Evolutionary conservation across 768 basidiomycete genomes (phyloP).

Genomic region (Tylopilus balloui): DNA sequence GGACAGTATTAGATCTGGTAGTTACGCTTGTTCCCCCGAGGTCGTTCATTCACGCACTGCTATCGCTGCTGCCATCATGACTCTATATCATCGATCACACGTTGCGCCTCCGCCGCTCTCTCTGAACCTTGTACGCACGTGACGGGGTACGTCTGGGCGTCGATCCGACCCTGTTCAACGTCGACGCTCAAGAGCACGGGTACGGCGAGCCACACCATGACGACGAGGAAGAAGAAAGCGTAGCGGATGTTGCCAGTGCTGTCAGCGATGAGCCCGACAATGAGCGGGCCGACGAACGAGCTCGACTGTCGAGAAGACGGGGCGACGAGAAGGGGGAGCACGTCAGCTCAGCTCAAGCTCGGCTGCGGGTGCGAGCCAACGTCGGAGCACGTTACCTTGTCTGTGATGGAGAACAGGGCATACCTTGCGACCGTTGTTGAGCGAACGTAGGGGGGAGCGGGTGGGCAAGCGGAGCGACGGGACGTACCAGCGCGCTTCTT

Average conservation of each 20-base stretch:
- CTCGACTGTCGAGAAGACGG: slow-evolving; percentile 81
- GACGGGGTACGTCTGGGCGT: slow-evolving; percentile 38
- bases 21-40: not conserved
- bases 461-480: no score
- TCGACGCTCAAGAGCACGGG: slow-evolving; percentile 73
- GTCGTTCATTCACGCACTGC: not conserved
- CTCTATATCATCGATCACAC: not conserved
- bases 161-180: slow-evolving; percentile 56
- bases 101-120: no score
- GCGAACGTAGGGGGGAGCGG: not conserved
- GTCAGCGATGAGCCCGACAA: slow-evolving; percentile 87
- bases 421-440: slow-evolving; percentile 39
- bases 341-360: not conserved
- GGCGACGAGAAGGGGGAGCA: no score
- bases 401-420: slow-evolving; percentile 84
- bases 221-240: slow-evolving; percentile 82
- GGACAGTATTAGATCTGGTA: not conserved
- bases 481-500: slow-evolving; percentile 83
- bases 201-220: slow-evolving; percentile 77
- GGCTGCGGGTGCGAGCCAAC: not conserved
- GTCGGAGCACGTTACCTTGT: slow-evolving; percentile 50
- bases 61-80: no score
- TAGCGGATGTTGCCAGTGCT: slow-evolving; percentile 88
- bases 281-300: slow-evolving; percentile 86
- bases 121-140: not conserved